Evolutionary conservation across 306 rosid species (phyloP), one percentile per base, ranked within the genome.

Genomic region (Begonia peltatifolia): DNA sequence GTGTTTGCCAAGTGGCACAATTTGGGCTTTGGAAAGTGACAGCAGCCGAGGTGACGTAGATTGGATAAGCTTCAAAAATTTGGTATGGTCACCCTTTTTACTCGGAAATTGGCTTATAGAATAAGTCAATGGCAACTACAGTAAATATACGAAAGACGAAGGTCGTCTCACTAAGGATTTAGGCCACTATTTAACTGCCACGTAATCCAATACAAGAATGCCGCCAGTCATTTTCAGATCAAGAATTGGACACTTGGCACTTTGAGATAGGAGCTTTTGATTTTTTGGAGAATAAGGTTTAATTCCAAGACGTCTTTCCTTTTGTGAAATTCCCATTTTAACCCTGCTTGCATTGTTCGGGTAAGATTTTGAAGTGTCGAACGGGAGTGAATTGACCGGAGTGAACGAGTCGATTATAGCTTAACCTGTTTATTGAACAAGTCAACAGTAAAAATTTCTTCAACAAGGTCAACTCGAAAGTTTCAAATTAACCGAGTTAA

Each of bases 1-100:
- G 41, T 49, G 46, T 36, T 48, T 16, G 63, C 20, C 76, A 70
- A 44, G 64, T 68, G 80, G 68, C 56, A 14, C 22, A 0, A 42
- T 14, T 9, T 42, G 55, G 25, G 47, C 52, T 47, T 41, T 30
- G 35, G 49, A 55, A 56, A 50, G 42, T 41, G 71, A 56, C 47
- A 47, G 14, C 3, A 47, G 13, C 3, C 1, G 4, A 5, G 64
- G 46, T 68, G 68, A 71, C 15, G 64, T 58, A 69, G 69, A 15
- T 0, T 1, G 16, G 10, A 23, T 30, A n/a, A 4, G 14, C 56
- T 42, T 20, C 16, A 14, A 15, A 30, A n/a, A 38, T 46, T 17
- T 60, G 64, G 48, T 50, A 14, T 42, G 50, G 66, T 49, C 63
- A 47, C 46, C 50, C 64, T 50, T 59, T 46, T 63, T 68, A 60